Percentiles rank a stretch among this genome's conserved stretches.
phyloP scores from a whole-genome alignment of 768 basidiomycete species.

The Podaxis sp. region DNA sequence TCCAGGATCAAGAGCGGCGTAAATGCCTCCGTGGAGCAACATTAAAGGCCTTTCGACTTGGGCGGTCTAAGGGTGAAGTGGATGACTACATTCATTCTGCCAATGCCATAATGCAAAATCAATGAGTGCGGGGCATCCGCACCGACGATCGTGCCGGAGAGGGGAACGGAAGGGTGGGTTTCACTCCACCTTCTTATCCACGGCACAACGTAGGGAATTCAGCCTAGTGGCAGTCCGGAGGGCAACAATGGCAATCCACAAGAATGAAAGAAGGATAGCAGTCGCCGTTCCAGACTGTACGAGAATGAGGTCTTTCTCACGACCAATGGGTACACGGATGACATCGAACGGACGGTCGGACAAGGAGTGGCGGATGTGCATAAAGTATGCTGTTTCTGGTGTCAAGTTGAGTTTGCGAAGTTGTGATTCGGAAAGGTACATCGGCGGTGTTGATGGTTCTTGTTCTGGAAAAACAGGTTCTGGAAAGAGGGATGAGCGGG shows the following conservation, averaged over 20 bases:
- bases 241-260: neutral
- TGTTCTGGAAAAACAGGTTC: neutral
- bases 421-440: conserved; percentile 6
- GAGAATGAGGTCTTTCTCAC: neutral
- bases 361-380: neutral
- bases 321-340: conserved; percentile 10
- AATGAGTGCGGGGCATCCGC: neutral
- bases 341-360: neutral
- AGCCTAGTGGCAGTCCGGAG: neutral
- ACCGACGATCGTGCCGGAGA: neutral
- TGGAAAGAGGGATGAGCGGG: neutral
- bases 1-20: neutral
- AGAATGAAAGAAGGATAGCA: conserved; percentile 6
- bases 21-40: neutral
- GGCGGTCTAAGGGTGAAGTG: neutral
- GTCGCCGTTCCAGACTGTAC: conserved; percentile 4
- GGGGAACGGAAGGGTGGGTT: neutral
- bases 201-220: neutral
- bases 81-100: neutral
- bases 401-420: neutral
- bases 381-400: neutral
- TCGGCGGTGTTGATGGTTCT: neutral
- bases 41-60: too few relatives aligned
- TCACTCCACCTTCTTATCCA: neutral
- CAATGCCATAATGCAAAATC: neutral